Conservation (phyloP, 2,329 filamentous ascomycete species). For the Cladosporium velox region DNA sequence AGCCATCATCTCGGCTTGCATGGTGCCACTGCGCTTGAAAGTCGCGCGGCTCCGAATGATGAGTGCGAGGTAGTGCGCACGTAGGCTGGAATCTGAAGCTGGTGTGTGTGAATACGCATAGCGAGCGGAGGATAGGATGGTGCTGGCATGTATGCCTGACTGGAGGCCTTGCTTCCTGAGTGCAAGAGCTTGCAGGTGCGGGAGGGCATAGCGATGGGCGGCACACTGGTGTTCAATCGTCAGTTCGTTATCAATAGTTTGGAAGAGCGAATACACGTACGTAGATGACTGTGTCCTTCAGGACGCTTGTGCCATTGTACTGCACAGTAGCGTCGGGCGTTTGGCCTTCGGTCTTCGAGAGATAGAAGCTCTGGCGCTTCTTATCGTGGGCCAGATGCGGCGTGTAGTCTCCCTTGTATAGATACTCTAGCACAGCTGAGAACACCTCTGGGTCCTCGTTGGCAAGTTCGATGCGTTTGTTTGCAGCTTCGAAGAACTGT, state of each 20-base stretch:
- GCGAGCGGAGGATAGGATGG: slow-evolving; percentile 82
- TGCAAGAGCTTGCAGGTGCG: slow-evolving; percentile 80
- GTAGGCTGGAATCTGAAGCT: slow-evolving; percentile 84
- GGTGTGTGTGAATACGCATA: slow-evolving; percentile 89
- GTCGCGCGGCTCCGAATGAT: slow-evolving; percentile 86
- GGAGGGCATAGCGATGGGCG: slow-evolving; percentile 78
- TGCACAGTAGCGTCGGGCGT: slow-evolving; percentile 60
- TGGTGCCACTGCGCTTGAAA: slow-evolving; percentile 91
- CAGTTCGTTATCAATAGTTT: slow-evolving; percentile 22
- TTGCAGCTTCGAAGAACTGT: slow-evolving; percentile 62
- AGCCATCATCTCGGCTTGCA: slow-evolving; percentile 92
- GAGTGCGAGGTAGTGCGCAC: slow-evolving; percentile 87
- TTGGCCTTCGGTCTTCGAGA: slow-evolving; percentile 42
- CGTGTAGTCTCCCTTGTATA: slow-evolving; percentile 93
- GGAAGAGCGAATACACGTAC: slow-evolving; percentile 37
- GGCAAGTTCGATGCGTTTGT: slow-evolving; percentile 74
- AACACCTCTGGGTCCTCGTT: slow-evolving; percentile 90
- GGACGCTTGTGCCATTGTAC: slow-evolving; percentile 64
- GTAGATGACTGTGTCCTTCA: slow-evolving; percentile 90
- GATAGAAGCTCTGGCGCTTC: slow-evolving; percentile 74
- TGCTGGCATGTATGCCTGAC: slow-evolving; percentile 78
- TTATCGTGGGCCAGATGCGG: slow-evolving; percentile 82
- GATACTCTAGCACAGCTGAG: slow-evolving; percentile 83
- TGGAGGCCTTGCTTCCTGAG: slow-evolving; percentile 88
- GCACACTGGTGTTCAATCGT: slow-evolving; percentile 57